phyloP scores from a whole-genome alignment of 2,329 filamentous ascomycete genomes.

The Huntiella decipiens region DNA sequence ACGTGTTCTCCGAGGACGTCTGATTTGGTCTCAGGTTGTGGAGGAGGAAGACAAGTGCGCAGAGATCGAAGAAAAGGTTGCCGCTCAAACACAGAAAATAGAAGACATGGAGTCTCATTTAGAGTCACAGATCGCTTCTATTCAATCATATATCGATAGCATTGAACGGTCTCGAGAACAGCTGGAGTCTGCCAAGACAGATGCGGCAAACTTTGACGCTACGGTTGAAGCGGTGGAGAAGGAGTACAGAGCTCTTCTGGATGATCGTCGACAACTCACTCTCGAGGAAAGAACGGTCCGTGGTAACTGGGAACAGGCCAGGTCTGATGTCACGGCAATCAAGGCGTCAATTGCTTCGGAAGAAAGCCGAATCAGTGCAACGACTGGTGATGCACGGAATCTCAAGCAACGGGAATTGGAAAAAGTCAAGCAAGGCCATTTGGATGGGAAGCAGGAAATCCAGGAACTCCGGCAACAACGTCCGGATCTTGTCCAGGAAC shows the following conservation, averaged over 20 bases:
- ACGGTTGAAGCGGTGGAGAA: slow-evolving; percentile 25
- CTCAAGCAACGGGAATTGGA: slow-evolving; percentile 37
- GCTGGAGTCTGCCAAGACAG: slow-evolving; percentile 14
- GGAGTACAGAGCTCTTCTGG: slow-evolving; percentile 26
- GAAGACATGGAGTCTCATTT: not conserved
- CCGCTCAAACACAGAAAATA: not conserved
- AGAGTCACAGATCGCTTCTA: not conserved
- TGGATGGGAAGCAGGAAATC: not conserved
- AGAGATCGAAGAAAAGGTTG: slow-evolving; percentile 17
- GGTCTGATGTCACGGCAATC: slow-evolving; percentile 26
- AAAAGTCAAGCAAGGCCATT: not conserved
- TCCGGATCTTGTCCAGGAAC: slow-evolving; percentile 3
- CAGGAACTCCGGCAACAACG: not conserved
- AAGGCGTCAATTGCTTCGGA: slow-evolving; percentile 34
- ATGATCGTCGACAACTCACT: slow-evolving; percentile 39
- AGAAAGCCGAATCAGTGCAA: slow-evolving; percentile 41
- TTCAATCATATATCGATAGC: slow-evolving; percentile 1
- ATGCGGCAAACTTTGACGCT: not conserved
- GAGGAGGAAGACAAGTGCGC: slow-evolving; percentile 41
- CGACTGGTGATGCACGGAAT: slow-evolving; percentile 50
- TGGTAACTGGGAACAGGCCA: slow-evolving; percentile 33
- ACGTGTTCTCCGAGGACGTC: slow-evolving; percentile 40
- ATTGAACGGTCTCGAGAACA: slow-evolving; percentile 15
- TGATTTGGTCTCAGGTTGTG: slow-evolving; percentile 76
- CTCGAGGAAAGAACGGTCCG: not conserved